Evolutionary conservation across 2,329 filamentous ascomycete genomes (phyloP).

Genomic region (Lomentospora prolificans): DNA sequence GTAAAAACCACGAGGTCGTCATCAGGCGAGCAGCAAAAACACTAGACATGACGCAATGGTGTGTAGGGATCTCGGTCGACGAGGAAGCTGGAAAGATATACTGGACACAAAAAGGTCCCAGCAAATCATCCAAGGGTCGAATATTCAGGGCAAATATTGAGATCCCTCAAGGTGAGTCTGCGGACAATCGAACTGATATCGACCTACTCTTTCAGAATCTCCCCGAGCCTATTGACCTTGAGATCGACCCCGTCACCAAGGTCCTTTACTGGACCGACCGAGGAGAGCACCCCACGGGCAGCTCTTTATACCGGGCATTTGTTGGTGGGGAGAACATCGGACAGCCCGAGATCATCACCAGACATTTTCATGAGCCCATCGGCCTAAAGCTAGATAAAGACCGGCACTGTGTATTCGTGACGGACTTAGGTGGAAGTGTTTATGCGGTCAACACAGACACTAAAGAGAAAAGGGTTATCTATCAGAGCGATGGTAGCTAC

Average conservation of each 20-base stretch:
- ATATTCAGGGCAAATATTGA: constrained; percentile 41
- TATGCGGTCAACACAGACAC: constrained; percentile 25
- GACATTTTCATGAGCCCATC: constrained; percentile 35
- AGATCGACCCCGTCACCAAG: constrained; percentile 34
- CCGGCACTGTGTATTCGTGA: constrained; percentile 25
- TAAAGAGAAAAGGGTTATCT: constrained; percentile 17
- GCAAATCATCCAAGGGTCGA: constrained; percentile 38
- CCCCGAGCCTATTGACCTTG: constrained; percentile 49
- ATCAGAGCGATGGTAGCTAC: constrained; percentile 16
- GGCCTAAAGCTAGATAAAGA: constrained; percentile 29
- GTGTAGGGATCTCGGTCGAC: constrained; percentile 44
- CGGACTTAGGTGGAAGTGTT: constrained; percentile 29
- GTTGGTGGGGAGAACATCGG: constrained; percentile 5
- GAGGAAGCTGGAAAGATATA: constrained; percentile 34
- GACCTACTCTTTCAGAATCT: constrained; percentile 31
- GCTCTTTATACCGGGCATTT: constrained; percentile 35
- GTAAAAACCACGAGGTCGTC: constrained; percentile 27
- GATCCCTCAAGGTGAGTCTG: constrained; percentile 23
- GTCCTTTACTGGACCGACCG: constrained; percentile 52
- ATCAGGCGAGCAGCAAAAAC: constrained; percentile 18
- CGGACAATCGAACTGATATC: constrained; percentile 28
- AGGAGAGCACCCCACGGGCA: constrained; percentile 45
- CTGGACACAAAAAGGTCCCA: constrained; percentile 50
- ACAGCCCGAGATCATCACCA: constrained; percentile 16
- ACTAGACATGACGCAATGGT: constrained; percentile 33